Base-by-base conservation (phyloP, 768 basidiomycete genomes). In the Lactifluus echinatus region DNA sequence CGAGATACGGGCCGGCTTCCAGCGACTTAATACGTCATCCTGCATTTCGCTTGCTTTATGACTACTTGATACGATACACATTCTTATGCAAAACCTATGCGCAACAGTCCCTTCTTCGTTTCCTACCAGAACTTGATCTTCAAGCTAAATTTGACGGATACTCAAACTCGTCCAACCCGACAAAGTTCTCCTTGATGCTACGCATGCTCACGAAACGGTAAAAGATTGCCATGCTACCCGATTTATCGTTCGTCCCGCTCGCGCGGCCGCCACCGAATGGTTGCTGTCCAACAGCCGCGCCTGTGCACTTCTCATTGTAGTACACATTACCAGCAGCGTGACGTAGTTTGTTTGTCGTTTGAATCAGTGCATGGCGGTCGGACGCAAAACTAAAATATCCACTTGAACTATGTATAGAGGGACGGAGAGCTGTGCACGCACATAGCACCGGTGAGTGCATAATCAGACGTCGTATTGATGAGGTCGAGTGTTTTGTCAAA, bases 231-330 rank as follows among this genome's bases (percentile, higher is more conserved):
- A 90, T 81, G 61, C 89, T 91, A 23, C 89, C 96, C 1, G 94
- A 93, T 74, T 98, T 99, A 72, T 98, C 96, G 75, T 98, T 98
- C 61, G 95, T 99, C 28, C 96, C 95, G 67, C 88, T 91, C 31
- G 79, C 89, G 36, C 94, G 83, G 2, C 84, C 90, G 29, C 96
- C 96, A 47, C 96, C 96, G 68, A 99, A 99, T 11, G 96, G 95
- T 72, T 99, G 94, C 70, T 97, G 94, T 8, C 93, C 95, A 34
- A 98, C 93, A 48, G 91, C 89, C n/a, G 93, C 93, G 31, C 93
- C 93, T 1, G 95, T 99, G 72, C 93, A 98, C 71, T 95, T 94
- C 65, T 97, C 94, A 71, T 97, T 97, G 74, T 93, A 92, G 76
- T 99, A 99, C 55, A 95, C 84, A 70, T 97, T 99, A 2, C 96